Conservation (phyloP, 2,329 filamentous ascomycete genomes). For the Simplicillium sp. region DNA sequence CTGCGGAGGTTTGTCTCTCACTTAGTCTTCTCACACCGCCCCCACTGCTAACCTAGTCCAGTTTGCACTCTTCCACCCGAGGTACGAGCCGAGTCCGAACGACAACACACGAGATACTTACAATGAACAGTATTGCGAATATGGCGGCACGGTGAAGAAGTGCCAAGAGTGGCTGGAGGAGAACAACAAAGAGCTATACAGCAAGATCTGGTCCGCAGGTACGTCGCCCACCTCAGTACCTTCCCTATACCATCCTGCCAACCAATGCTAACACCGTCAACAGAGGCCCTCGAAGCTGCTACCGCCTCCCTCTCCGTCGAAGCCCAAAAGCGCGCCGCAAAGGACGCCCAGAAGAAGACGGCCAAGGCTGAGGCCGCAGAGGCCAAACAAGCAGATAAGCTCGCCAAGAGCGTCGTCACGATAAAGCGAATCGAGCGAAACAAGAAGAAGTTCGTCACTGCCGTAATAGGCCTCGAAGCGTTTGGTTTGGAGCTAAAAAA, state of each 20-base stretch:
- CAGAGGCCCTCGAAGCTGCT: slow-evolving; percentile 74
- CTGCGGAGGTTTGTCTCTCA: slow-evolving; percentile 43
- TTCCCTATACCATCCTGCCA: background rate
- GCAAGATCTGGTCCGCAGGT: slow-evolving; percentile 80
- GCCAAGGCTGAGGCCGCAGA: slow-evolving; percentile 86
- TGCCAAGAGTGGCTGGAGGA: slow-evolving; percentile 92
- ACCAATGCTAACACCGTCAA: slow-evolving; percentile 3
- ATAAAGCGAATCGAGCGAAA: slow-evolving; percentile 98
- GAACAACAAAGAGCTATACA: slow-evolving; percentile 64
- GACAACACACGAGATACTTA: slow-evolving; percentile 6
- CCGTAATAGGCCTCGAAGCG: slow-evolving; percentile 80
- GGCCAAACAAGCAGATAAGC: slow-evolving; percentile 71
- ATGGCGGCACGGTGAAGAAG: slow-evolving; percentile 91
- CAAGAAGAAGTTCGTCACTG: slow-evolving; percentile 94
- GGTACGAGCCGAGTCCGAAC: slow-evolving; percentile 28
- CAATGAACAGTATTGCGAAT: slow-evolving; percentile 85
- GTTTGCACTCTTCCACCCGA: slow-evolving; percentile 58
- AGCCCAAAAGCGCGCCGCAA: slow-evolving; percentile 87
- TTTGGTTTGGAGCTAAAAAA: slow-evolving; percentile 94
- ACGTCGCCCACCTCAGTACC: slow-evolving; percentile 13
- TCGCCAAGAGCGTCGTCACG: slow-evolving; percentile 71
- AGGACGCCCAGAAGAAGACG: slow-evolving; percentile 94
- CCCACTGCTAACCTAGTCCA: slow-evolving; percentile 23
- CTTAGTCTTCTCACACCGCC: background rate
- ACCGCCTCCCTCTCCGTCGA: slow-evolving; percentile 81